Evolutionary conservation across 768 basidiomycete genomes (phyloP).

Genomic region (Psilocybe azurescens): DNA sequence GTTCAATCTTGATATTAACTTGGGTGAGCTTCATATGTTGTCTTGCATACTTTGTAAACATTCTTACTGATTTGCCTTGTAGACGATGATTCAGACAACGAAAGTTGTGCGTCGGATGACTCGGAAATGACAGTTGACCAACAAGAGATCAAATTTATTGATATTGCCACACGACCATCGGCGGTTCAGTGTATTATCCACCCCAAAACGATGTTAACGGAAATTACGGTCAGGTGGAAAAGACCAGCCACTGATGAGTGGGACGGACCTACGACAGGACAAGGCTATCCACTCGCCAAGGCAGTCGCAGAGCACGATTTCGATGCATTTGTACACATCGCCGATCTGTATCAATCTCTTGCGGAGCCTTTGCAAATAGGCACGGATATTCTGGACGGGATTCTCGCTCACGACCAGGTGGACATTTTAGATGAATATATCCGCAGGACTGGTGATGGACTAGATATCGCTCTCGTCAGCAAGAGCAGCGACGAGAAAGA

Average conservation of each 20-base stretch:
- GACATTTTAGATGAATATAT: conserved; percentile 64
- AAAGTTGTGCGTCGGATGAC: conserved; percentile 45
- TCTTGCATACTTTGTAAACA: not conserved
- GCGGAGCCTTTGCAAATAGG: conserved; percentile 34
- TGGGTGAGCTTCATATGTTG: conserved; percentile 32
- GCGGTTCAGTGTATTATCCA: conserved; percentile 42
- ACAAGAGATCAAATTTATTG: conserved; percentile 50
- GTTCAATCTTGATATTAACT: conserved; percentile 38
- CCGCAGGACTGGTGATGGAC: conserved; percentile 51
- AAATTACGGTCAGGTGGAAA: conserved; percentile 5
- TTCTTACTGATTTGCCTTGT: not conserved
- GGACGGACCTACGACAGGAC: not conserved
- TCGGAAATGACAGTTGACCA: conserved; percentile 44
- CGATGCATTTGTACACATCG: conserved; percentile 53
- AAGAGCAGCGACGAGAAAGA: conserved; percentile 27
- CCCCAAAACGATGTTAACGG: conserved; percentile 43
- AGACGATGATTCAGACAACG: conserved; percentile 47
- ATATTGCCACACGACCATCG: conserved; percentile 56
- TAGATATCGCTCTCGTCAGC: conserved; percentile 35
- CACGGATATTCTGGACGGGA: conserved; percentile 22
- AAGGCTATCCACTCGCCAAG: conserved; percentile 33
- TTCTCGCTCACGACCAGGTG: conserved; percentile 46
- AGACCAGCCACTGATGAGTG: not conserved
- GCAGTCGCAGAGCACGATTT: conserved; percentile 51
- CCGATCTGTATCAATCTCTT: conserved; percentile 46